phyloP scores from a whole-genome alignment of 768 basidiomycete species.

The Collybia mongolica region DNA sequence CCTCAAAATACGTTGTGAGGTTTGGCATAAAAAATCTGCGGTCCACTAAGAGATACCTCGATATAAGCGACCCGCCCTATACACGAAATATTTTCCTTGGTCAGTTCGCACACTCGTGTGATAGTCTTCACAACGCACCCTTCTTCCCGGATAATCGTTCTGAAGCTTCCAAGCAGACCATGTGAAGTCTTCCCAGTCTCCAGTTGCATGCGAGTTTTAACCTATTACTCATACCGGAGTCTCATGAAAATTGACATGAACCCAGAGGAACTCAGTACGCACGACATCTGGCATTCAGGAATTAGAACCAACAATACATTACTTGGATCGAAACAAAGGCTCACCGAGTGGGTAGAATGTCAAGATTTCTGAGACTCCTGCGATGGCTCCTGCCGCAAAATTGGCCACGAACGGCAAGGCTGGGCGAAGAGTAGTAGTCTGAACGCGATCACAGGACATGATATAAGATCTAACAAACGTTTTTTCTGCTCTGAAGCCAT shows the following conservation, averaged over 20 bases:
- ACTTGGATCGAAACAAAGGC: slow-evolving; percentile 18
- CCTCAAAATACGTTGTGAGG: slow-evolving; percentile 38
- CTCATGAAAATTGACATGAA: slow-evolving; percentile 8
- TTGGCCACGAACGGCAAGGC: slow-evolving; percentile 86
- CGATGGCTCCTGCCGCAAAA: slow-evolving; percentile 94
- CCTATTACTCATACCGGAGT: slow-evolving; percentile 40
- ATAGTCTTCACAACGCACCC: slow-evolving; percentile 54
- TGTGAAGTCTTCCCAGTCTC: slow-evolving; percentile 75
- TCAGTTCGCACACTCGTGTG: slow-evolving; percentile 11
- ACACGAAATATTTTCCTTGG: slow-evolving; percentile 5
- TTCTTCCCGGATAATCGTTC: slow-evolving; percentile 82
- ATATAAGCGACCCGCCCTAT: slow-evolving; percentile 80
- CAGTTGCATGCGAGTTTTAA: slow-evolving; percentile 99
- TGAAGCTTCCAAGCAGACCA: slow-evolving; percentile 83
- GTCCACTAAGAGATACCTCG: slow-evolving; percentile 51
- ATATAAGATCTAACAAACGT: slow-evolving; percentile 18
- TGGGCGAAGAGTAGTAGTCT: slow-evolving; percentile 23
- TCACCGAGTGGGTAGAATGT: slow-evolving; percentile 89
- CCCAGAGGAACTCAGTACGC: slow-evolving; percentile 30
- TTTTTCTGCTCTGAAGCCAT: slow-evolving; percentile 30
- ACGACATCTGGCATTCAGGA: slow-evolving; percentile 70
- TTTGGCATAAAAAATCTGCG: background rate
- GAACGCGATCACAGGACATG: background rate
- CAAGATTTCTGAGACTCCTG: slow-evolving; percentile 82
- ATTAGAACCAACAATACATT: background rate